phyloP scores from a whole-genome alignment of 202 grass and related monocot species.

The Setaria viridis region DNA sequence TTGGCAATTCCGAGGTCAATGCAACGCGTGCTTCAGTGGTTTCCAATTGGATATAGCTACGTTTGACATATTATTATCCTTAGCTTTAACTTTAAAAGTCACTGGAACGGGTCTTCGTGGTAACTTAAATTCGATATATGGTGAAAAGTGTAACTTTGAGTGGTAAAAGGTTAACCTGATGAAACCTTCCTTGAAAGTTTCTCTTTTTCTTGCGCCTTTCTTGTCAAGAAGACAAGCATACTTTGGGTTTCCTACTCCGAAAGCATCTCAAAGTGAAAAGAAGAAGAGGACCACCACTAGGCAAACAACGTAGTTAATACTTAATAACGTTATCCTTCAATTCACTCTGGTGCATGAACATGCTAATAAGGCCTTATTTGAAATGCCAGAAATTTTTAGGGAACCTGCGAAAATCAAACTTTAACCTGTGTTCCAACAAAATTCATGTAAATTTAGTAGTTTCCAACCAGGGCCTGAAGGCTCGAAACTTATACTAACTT shows the following conservation, averaged over 20 bases:
- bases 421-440: neutral
- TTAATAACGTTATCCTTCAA: neutral
- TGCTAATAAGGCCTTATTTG: neutral
- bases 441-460: neutral
- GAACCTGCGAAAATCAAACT: neutral
- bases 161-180: neutral
- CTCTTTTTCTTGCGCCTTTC: neutral
- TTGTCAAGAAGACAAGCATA: neutral
- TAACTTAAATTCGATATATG: neutral
- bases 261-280: neutral
- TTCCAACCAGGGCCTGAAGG: neutral
- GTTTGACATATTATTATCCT: conserved; percentile 37
- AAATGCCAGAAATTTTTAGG: neutral
- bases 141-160: neutral
- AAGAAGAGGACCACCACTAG: neutral
- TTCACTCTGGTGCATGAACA: neutral
- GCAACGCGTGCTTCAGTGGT: conserved; percentile 4
- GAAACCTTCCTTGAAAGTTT: neutral
- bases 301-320: neutral
- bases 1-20: conserved; percentile 49
- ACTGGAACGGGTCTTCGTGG: too few relatives aligned
- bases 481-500: neutral
- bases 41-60: neutral
- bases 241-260: conserved; percentile 2
- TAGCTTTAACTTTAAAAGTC: too few relatives aligned